A percentile compares a stretch with the other conserved stretches of the same genome.
Conservation (phyloP, 805 yeast genomes). For the Metschnikowia picachoensis region DNA sequence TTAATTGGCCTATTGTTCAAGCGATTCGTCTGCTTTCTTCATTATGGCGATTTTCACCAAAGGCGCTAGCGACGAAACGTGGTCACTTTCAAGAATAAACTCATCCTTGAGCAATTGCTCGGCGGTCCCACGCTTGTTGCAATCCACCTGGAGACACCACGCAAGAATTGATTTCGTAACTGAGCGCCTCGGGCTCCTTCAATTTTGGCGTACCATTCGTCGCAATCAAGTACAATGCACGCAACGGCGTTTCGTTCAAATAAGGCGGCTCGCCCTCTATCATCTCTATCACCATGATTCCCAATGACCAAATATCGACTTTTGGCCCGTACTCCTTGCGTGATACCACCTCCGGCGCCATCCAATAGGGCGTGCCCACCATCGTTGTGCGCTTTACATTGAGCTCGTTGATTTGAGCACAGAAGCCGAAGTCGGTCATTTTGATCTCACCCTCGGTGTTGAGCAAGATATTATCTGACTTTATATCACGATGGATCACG, state of each 20-base stretch:
- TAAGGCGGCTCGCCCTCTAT: constrained; percentile 99
- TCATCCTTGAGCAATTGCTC: constrained; percentile 63
- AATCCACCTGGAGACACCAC: constrained; percentile 77
- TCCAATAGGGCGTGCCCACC: constrained; percentile 99
- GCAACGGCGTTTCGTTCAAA: constrained; percentile 89
- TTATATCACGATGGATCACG: constrained; percentile 93
- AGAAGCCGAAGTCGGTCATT: constrained; percentile 93
- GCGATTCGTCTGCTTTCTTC: constrained; percentile 46
- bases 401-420: constrained; percentile 82
- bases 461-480: constrained; percentile 86
- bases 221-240: constrained; percentile 90
- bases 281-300: constrained; percentile 98
- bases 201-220: constrained; percentile 95
- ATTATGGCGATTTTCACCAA: constrained; percentile 68
- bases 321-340: constrained; percentile 95
- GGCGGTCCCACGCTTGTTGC: constrained; percentile 77
- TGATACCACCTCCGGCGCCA: constrained; percentile 98
- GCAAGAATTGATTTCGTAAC: constrained; percentile 66
- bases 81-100: constrained; percentile 61
- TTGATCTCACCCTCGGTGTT: constrained; percentile 85
- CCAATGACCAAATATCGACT: constrained; percentile 96
- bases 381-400: constrained; percentile 90
- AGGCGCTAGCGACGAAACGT: constrained; percentile 61
- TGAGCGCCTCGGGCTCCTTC: constrained; percentile 80
- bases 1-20: constrained; percentile 7